Evolutionary conservation across 2,329 filamentous ascomycete genomes (phyloP).

Genomic region (Aciculosporium take): DNA sequence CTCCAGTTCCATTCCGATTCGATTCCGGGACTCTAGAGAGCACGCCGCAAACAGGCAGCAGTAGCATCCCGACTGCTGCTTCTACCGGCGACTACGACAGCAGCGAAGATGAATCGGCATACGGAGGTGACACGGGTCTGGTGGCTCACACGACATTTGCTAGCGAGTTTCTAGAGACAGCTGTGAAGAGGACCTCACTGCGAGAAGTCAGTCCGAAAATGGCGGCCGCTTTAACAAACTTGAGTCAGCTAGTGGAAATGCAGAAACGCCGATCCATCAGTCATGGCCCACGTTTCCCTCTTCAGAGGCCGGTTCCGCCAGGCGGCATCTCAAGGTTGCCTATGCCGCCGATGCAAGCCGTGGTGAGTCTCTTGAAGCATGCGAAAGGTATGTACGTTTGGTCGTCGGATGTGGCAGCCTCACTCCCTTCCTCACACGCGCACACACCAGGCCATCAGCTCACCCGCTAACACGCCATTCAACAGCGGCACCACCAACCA

Average conservation of each 20-base stretch:
- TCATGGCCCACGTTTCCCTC: slow-evolving; percentile 29
- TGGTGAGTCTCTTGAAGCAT: slow-evolving; percentile 33
- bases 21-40: slow-evolving; percentile 11
- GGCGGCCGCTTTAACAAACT: slow-evolving; percentile 34
- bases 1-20: slow-evolving; percentile 8
- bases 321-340: slow-evolving; percentile 36
- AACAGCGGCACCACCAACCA: slow-evolving; percentile 29
- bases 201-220: slow-evolving; percentile 34
- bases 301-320: slow-evolving; percentile 30
- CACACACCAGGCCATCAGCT: neutral
- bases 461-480: slow-evolving; percentile 1
- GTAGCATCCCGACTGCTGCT: slow-evolving; percentile 12
- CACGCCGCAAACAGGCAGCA: slow-evolving; percentile 14
- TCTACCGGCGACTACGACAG: slow-evolving; percentile 23
- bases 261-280: slow-evolving; percentile 28
- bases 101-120: slow-evolving; percentile 25
- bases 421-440: neutral
- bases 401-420: too few relatives aligned
- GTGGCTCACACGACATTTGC: slow-evolving; percentile 39
- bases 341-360: slow-evolving; percentile 38
- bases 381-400: slow-evolving; percentile 27
- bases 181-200: slow-evolving; percentile 33
- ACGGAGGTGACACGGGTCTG: slow-evolving; percentile 34
- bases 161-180: slow-evolving; percentile 38
- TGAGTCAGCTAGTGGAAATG: slow-evolving; percentile 38